phyloP scores from a whole-genome alignment of 2,329 filamentous ascomycete species.

The Sporothrix brunneoviolacea region DNA sequence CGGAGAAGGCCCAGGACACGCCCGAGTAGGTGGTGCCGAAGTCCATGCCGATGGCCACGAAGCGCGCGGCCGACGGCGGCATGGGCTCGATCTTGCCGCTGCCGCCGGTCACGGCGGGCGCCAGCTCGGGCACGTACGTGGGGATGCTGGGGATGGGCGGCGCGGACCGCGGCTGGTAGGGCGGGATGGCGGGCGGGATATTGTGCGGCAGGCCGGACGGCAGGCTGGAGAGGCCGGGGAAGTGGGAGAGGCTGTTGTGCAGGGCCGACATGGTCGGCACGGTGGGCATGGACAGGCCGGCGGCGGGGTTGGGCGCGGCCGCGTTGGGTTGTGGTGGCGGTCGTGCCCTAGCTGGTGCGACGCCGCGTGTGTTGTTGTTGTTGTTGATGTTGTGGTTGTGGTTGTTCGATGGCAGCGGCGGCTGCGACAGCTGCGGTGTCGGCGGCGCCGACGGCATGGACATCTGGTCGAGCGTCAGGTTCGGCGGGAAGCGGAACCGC shows the following conservation, averaged over 20 bases:
- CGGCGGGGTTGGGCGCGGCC: background rate
- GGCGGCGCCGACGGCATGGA: background rate
- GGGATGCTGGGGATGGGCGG: background rate
- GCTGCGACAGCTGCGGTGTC: background rate
- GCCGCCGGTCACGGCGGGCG: background rate
- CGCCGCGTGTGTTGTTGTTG: background rate
- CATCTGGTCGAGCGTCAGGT: background rate
- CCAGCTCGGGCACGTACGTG: background rate
- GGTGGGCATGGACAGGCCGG: background rate
- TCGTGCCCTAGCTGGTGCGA: background rate
- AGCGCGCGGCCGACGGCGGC: conserved; percentile 1
- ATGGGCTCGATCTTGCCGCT: background rate
- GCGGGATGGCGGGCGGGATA: background rate
- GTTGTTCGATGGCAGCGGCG: background rate
- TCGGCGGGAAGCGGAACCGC: background rate
- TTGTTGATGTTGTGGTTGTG: background rate
- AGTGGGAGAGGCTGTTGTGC: background rate
- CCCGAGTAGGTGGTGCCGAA: conserved; percentile 18
- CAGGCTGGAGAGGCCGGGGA: background rate
- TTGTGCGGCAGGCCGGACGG: no score
- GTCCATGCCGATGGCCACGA: conserved; percentile 17
- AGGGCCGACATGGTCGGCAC: background rate
- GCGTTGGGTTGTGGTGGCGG: background rate
- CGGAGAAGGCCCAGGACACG: conserved; percentile 15
- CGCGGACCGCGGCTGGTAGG: background rate